Conservation (phyloP, 129 eudicot genomes). For the Chrysanthemum seticuspe region DNA sequence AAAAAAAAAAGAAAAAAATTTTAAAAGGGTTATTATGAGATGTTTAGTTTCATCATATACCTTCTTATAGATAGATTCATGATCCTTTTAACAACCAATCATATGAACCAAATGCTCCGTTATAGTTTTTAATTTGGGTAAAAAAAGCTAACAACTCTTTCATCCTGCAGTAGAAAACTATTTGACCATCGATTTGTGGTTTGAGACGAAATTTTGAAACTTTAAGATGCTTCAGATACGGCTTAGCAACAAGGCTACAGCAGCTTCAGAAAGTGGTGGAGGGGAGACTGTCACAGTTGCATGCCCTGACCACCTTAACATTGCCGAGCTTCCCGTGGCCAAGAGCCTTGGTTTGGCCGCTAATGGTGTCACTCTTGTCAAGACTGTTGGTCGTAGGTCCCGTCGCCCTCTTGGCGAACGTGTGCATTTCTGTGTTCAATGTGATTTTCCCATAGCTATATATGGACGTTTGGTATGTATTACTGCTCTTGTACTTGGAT, state of each 20-base stretch:
- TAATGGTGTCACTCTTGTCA: slow-evolving; percentile 48
- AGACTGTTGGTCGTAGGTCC: slow-evolving; percentile 77
- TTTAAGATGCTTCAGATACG: slow-evolving; percentile 82
- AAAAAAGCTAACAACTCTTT: too few species aligned
- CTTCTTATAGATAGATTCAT: too few species aligned
- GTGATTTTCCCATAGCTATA: slow-evolving; percentile 86
- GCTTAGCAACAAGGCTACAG: slow-evolving; percentile 62
- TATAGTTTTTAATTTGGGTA: too few species aligned
- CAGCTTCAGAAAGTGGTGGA: slow-evolving; percentile 56
- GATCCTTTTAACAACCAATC: too few species aligned
- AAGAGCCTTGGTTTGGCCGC: slow-evolving; percentile 69
- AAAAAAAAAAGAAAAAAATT: too few species aligned
- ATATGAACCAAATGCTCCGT: too few species aligned
- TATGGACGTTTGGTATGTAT: slow-evolving; percentile 87
- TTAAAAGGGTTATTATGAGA: too few species aligned
- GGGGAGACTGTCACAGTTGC: slow-evolving; percentile 84
- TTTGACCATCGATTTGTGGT: too few species aligned
- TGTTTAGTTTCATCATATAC: too few species aligned
- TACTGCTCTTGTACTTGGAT: too few species aligned
- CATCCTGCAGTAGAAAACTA: too few species aligned
- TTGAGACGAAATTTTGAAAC: neutral
- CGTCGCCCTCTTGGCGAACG: slow-evolving; percentile 86
- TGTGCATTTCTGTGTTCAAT: slow-evolving; percentile 85
- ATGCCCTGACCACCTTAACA: slow-evolving; percentile 86
- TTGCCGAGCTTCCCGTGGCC: slow-evolving; percentile 97